Percentiles rank a stretch among this genome's conserved stretches.
These are phyloP conservation scores for Hapsidospora chrysogenum DNA, from an alignment of 495 filamentous ascomycete species.

Conservation along the genomic window DNA sequence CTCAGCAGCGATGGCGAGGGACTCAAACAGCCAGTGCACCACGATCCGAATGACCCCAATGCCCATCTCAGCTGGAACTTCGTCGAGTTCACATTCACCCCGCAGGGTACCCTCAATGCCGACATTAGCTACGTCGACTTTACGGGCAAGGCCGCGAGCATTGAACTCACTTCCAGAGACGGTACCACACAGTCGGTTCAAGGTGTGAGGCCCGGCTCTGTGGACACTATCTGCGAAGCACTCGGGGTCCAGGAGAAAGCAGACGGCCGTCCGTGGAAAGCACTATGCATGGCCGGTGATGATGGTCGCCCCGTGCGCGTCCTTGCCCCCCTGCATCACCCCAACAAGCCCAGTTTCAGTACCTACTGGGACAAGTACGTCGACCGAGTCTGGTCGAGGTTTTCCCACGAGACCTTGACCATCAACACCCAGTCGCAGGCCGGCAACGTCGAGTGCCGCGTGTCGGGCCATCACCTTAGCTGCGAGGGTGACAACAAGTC, in stretches of 20 bases:
- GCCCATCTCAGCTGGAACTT: slow-evolving; percentile 27
- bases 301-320: slow-evolving; percentile 20
- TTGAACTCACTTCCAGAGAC: slow-evolving; percentile 15
- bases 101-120: slow-evolving; percentile 14
- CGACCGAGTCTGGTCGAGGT: slow-evolving; percentile 22
- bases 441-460: slow-evolving; percentile 21
- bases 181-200: slow-evolving; percentile 15
- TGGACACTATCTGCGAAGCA: slow-evolving; percentile 19
- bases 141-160: slow-evolving; percentile 22
- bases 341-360: slow-evolving; percentile 11
- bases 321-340: slow-evolving; percentile 19
- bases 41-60: slow-evolving; percentile 25
- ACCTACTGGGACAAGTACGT: slow-evolving; percentile 23
- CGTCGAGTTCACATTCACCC: slow-evolving; percentile 24
- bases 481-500: slow-evolving; percentile 21
- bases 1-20: slow-evolving; percentile 9
- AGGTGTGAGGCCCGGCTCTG: slow-evolving; percentile 15
- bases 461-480: slow-evolving; percentile 13
- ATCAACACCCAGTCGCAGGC: slow-evolving; percentile 21
- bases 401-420: slow-evolving; percentile 15
- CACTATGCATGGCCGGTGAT: slow-evolving; percentile 14
- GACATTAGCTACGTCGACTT: slow-evolving; percentile 33
- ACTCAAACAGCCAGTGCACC: slow-evolving; percentile 22
- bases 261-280: slow-evolving; percentile 22
- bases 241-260: slow-evolving; percentile 12